These are phyloP conservation scores for Dactylellina sp. DNA, from an alignment of 2,329 filamentous ascomycete species.

Conservation along the genomic window DNA sequence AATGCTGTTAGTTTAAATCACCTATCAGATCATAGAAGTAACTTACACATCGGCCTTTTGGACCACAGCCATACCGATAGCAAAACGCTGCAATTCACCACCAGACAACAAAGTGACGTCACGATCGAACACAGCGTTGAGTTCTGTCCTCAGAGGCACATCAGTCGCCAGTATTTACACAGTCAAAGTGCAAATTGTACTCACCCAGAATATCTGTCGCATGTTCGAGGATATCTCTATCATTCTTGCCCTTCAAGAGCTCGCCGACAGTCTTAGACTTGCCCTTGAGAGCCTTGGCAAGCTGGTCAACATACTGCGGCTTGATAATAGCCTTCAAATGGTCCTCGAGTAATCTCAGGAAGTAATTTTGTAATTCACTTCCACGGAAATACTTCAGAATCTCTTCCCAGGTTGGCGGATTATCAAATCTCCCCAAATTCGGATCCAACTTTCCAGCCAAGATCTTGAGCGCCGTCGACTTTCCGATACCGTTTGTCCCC, in stretches of 20 bases:
- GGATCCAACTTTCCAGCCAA: conserved; percentile 98
- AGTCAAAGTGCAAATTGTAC: conserved; percentile 1
- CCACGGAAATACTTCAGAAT: conserved; percentile 98
- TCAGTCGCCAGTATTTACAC: no score
- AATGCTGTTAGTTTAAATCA: background rate
- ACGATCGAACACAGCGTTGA: conserved; percentile 89
- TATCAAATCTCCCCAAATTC: conserved; percentile 92
- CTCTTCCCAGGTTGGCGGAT: conserved; percentile 99
- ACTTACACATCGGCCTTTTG: conserved; percentile 89
- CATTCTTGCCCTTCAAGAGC: conserved; percentile 79
- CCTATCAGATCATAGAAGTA: background rate
- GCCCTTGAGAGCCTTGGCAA: conserved; percentile 89
- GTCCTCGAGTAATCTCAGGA: conserved; percentile 97
- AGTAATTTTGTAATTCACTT: conserved; percentile 98
- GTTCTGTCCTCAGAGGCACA: no score
- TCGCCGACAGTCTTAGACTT: conserved; percentile 81
- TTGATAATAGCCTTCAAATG: conserved; percentile 98
- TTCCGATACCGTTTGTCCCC: conserved; percentile 99
- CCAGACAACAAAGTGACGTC: conserved; percentile 91
- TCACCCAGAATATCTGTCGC: conserved; percentile 81
- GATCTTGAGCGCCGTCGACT: conserved; percentile 99
- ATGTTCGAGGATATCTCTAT: conserved; percentile 82
- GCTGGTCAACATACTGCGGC: conserved; percentile 98
- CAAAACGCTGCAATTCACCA: conserved; percentile 97
- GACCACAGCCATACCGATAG: conserved; percentile 93